Percentiles rank a stretch among this genome's conserved stretches.
Conservation (phyloP, 768 basidiomycete genomes). For the Hygrocybe coccinea region DNA sequence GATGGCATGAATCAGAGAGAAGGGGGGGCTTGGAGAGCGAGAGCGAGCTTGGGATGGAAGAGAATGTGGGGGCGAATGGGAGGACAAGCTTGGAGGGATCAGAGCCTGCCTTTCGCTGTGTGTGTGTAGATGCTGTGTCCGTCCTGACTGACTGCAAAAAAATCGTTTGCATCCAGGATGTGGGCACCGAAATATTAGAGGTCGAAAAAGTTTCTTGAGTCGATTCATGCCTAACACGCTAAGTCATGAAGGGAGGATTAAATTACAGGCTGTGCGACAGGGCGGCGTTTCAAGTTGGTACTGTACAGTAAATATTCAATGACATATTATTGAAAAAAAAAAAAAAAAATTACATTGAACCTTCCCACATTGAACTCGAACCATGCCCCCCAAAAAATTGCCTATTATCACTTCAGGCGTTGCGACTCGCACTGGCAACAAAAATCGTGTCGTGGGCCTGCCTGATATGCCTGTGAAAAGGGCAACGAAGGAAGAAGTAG, state of each 20-base stretch:
- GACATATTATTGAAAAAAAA: background rate
- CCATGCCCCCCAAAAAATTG: background rate
- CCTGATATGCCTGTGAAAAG: background rate
- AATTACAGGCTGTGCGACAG: background rate
- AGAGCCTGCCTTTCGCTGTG: background rate
- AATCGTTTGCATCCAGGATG: background rate
- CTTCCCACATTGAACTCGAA: background rate
- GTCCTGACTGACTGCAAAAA: background rate
- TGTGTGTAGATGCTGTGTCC: background rate
- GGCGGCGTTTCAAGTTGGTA: background rate
- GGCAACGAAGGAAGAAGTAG: background rate
- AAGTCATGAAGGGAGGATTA: background rate
- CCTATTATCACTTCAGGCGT: background rate
- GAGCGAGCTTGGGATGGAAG: too few relatives aligned
- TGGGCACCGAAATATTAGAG: background rate
- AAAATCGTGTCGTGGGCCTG: background rate
- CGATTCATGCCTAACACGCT: background rate
- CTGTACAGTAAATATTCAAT: background rate
- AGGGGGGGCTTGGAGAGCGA: background rate
- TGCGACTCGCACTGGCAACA: background rate
- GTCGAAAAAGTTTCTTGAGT: background rate
- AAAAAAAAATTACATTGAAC: background rate
- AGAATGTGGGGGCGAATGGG: too few relatives aligned
- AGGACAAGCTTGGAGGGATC: background rate
- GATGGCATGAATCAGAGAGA: background rate